Percentiles rank a stretch among this genome's conserved stretches.
Conservation (phyloP, 1,139 yeast species). For the Kodamaea derodonti region DNA sequence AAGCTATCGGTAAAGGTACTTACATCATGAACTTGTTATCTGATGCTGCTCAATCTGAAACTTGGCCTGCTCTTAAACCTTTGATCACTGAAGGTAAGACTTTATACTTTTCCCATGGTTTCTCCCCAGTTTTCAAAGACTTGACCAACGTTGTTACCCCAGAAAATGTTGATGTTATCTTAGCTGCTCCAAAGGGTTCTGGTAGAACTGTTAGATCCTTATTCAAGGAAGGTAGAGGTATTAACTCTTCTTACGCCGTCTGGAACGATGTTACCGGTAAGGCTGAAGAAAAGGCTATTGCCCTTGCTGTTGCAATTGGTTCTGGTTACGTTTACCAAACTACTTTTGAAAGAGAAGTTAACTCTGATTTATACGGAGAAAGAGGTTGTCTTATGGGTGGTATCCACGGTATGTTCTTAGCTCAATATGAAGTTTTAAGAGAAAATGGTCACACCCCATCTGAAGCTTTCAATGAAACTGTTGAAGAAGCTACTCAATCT, state of each 20-base stretch:
- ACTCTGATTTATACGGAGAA: conserved; percentile 99
- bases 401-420: conserved; percentile 99
- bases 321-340: conserved; percentile 99
- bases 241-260: conserved; percentile 98
- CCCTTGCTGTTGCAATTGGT: conserved; percentile 98
- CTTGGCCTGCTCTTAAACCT: conserved; percentile 87
- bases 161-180: conserved; percentile 88
- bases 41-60: conserved; percentile 99
- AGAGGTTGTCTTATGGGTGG: conserved; percentile 99
- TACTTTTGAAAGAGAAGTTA: conserved; percentile 98
- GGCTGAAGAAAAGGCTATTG: conserved; percentile 99
- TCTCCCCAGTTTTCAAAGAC: conserved; percentile 98
- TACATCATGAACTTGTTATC: conserved; percentile 96
- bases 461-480: conserved; percentile 99
- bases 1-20: conserved; percentile 90
- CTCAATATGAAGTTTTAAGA: conserved; percentile 99
- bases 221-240: conserved; percentile 99
- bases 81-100: conserved; percentile 95
- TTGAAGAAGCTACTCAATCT: conserved; percentile 99
- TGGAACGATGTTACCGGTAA: conserved; percentile 99
- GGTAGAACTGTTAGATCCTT: conserved; percentile 99
- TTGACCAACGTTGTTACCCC: conserved; percentile 97
- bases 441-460: conserved; percentile 99
- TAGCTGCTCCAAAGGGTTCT: conserved; percentile 99
- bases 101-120: conserved; percentile 97